Evolutionary conservation across 768 basidiomycete genomes (phyloP).

Genomic region (Rhodocollybia butyracea): DNA sequence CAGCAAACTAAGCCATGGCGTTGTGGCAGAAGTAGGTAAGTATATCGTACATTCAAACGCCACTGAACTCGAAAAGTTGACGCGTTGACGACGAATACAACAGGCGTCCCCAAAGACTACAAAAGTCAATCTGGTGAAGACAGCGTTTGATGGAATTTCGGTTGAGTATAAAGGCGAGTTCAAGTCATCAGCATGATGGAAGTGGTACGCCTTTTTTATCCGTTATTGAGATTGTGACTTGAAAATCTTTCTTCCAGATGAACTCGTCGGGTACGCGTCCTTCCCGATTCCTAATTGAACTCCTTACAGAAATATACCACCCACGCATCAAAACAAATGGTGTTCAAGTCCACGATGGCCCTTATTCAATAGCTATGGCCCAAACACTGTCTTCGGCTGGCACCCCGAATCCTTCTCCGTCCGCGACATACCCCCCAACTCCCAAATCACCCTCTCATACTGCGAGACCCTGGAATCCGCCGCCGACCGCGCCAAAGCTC

Average conservation of each 20-base stretch:
- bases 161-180: constrained; percentile 22
- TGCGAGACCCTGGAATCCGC: too few relatives aligned
- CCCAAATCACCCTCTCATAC: too few relatives aligned
- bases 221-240: too few relatives aligned
- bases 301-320: neutral
- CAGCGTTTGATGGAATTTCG: constrained; percentile 21
- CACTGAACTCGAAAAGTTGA: neutral
- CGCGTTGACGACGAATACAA: neutral
- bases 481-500: too few relatives aligned
- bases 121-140: constrained; percentile 8
- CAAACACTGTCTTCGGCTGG: constrained; percentile 12
- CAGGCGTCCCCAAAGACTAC: neutral
- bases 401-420: too few relatives aligned
- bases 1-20: neutral
- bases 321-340: constrained; percentile 13
- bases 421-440: too few relatives aligned
- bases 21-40: neutral
- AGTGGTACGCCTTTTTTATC: too few relatives aligned
- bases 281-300: neutral
- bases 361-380: constrained; percentile 19
- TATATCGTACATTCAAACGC: neutral
- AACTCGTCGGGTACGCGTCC: constrained; percentile 22
- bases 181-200: constrained; percentile 29
- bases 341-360: too few relatives aligned
- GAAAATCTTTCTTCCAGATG: too few relatives aligned